Evolutionary conservation across 805 yeast species (phyloP), one percentile per base, ranked within the genome.

Genomic region (Sungouiozyma intestinalis): DNA sequence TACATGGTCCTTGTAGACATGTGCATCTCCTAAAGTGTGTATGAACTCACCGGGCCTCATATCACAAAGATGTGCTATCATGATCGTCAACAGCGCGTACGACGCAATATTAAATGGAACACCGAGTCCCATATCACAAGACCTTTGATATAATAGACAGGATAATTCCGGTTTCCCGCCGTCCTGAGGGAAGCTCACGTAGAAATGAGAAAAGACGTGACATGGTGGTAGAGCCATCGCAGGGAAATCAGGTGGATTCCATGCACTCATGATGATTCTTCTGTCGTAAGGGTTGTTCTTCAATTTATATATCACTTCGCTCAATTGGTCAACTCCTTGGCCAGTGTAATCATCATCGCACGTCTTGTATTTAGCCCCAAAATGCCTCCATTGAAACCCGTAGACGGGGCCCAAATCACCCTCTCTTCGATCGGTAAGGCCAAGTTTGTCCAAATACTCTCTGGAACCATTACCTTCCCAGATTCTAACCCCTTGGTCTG

Each of bases 51-150:
- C 97, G 46, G 95, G 82, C 51, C 87, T 94, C 85, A 88, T 80
- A 50, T 77, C 95, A 36, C 87, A 87, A n/a, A 92, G 82, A 47
- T 85, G 85, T 2, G 99, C 98, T 48, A 92, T 82, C 97, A 92
- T 90, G 53, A 76, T 81, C 2, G 97, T 88, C 47, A 92, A 70
- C 42, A 92, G 68, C 0, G 98, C 95, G 59, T 92, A 92, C 0
- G 97, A 86, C 0, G 99, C 98, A 55, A 92, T 92, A 60, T 92
- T 92, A 64, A 92, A 92, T 1, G 99, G 99, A 17, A 92, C 97
- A 13, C 99, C 99, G n/a, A 92, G 73, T 0, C 99, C 99, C 96
- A 92, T 88, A 58, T 92, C 99, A 64, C 97, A 90, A n/a, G 95
- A 84, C 55, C 99, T 76, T 66, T 92, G 99, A 64, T 92, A 92